These are phyloP conservation scores for Fusarium sp. DNA, from an alignment of 2,329 filamentous ascomycete genomes.

Conservation along the genomic window DNA sequence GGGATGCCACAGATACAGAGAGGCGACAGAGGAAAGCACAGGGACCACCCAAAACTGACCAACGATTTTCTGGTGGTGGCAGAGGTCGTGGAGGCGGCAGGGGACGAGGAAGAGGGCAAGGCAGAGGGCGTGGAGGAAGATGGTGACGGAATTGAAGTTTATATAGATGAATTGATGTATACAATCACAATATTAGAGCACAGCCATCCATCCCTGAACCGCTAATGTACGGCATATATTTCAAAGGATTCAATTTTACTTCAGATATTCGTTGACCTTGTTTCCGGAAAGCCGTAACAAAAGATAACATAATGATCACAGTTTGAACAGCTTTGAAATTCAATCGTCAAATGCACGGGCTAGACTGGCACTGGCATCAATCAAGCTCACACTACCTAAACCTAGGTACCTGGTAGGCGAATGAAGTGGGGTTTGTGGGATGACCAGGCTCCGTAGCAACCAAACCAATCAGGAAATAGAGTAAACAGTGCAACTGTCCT, in stretches of 20 bases:
- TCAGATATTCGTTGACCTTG: background rate
- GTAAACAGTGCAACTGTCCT: conserved; percentile 41
- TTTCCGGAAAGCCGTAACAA: background rate
- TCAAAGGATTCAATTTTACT: background rate
- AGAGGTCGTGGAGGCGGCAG: conserved; percentile 48
- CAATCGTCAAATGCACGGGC: background rate
- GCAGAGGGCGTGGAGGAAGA: conserved; percentile 35
- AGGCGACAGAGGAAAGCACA: conserved; percentile 63
- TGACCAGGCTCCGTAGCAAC: conserved; percentile 41
- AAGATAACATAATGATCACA: background rate
- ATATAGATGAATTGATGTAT: background rate
- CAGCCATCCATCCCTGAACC: background rate
- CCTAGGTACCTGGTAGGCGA: background rate
- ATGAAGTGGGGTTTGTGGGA: conserved; percentile 34
- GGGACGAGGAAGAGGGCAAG: conserved; percentile 41
- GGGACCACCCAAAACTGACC: conserved; percentile 60
- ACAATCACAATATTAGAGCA: background rate
- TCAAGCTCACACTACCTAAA: background rate
- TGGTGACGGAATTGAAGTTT: conserved; percentile 16
- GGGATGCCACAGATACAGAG: conserved; percentile 76
- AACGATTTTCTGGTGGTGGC: conserved; percentile 47
- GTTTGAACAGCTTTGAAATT: background rate
- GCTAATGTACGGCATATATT: background rate
- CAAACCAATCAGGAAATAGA: conserved; percentile 43
- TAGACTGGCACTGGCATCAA: background rate